Conservation (phyloP, 2,329 filamentous ascomycete genomes). For the Ophiocordyceps camponoti-leonardi region DNA sequence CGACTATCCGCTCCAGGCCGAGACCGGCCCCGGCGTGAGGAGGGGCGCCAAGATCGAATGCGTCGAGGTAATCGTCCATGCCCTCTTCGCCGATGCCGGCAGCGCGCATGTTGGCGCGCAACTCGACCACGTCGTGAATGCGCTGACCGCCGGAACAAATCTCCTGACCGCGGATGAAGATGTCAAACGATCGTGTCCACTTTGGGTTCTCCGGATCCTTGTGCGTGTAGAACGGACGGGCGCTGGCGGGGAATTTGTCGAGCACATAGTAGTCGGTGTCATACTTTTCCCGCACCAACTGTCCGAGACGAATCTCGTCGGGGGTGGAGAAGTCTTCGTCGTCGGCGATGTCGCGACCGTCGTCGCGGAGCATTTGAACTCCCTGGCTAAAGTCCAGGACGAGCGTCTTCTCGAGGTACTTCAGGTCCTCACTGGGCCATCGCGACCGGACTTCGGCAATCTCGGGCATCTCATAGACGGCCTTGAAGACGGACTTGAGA, state of each 20-base stretch:
- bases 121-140: slow-evolving; percentile 62
- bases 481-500: slow-evolving; percentile 53
- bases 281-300: slow-evolving; percentile 73
- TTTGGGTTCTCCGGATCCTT: slow-evolving; percentile 54
- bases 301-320: slow-evolving; percentile 72
- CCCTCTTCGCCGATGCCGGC: slow-evolving; percentile 60
- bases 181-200: slow-evolving; percentile 85
- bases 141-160: slow-evolving; percentile 86
- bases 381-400: slow-evolving; percentile 67
- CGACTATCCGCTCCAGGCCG: slow-evolving; percentile 74
- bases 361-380: slow-evolving; percentile 66
- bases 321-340: slow-evolving; percentile 77
- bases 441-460: slow-evolving; percentile 66
- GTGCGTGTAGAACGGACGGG: slow-evolving; percentile 85
- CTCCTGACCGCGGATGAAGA: slow-evolving; percentile 85
- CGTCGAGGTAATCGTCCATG: slow-evolving; percentile 82
- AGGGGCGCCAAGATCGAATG: slow-evolving; percentile 75
- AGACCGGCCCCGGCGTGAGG: slow-evolving; percentile 84
- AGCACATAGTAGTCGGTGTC: slow-evolving; percentile 85
- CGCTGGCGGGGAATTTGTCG: slow-evolving; percentile 77
- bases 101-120: slow-evolving; percentile 62
- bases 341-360: slow-evolving; percentile 63
- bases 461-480: slow-evolving; percentile 37
- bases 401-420: slow-evolving; percentile 74
- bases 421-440: slow-evolving; percentile 73